Evolutionary conservation across 805 yeast genomes (phyloP), one percentile per base, ranked within the genome.

Genomic region (Saccharomycopsis sp.): DNA sequence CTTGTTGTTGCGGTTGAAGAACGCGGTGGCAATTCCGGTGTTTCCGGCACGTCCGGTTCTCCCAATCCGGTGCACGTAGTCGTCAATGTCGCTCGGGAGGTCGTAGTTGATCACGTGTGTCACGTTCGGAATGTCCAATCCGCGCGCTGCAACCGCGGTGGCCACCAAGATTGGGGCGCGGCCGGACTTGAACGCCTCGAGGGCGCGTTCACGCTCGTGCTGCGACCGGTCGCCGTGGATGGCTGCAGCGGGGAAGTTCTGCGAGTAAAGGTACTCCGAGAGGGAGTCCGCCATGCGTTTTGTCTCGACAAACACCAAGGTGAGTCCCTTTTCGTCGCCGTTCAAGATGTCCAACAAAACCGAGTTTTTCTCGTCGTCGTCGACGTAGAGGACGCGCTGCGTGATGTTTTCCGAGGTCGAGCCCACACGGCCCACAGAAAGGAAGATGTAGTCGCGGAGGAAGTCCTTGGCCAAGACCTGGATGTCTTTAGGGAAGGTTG

Each of bases 31-130:
- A 67, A 89, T 80, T 88, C 99, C 99, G 62, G 87, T 85, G 79
- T 94, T 94, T 82, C 99, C 99, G 69, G 99, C 99, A 85, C 99
- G 94, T 77, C 99, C 99, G 70, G 99, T 94, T 85, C 99, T 92
- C 83, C 99, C 99, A 72, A 94, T 94, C 80, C 99, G 89, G 80
- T 94, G 99, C 60, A 94, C 99, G 72, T 94, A 94, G 76, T 94
- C 99, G 75, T 94, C 99, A 69, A 94, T 88, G 74, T 94, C 98
- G 71, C 87, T 79, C 73, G 99, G 99, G 73, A 94, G 80, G 73
- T 94, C 99, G 74, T 87, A 94, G 83, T 94, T 94, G 76, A 94
- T 87, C 70, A 94, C 99, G 72, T 92, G 98, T 53, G 95, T 87
- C 67, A 94, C 99, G 73, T 94, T 94, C 73, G 99, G 98, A 80